Evolutionary conservation across 108 stramenopile genomes (phyloP), one percentile per base, ranked within the genome.

Genomic region (Stephanodiscus triporus): DNA sequence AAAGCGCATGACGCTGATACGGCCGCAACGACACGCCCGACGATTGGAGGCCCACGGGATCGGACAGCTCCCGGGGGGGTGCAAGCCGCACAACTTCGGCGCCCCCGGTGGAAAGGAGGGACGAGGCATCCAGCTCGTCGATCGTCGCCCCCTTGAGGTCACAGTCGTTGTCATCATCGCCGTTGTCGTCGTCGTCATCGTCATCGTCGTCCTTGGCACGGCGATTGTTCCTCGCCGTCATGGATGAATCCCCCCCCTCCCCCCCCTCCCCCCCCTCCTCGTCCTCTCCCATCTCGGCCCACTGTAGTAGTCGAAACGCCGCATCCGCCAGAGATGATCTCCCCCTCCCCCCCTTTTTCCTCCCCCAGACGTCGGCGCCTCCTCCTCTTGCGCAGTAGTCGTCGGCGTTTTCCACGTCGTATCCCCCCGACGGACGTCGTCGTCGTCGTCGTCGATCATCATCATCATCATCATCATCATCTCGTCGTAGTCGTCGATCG

Each of bases 251-350:
- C n/a, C n/a, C n/a, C n/a, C n/a, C n/a, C n/a, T n/a, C n/a, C n/a
- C n/a, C n/a, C n/a, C n/a, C n/a, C n/a, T 82, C 76, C 11, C 75
- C 65, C 30, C 61, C 58, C 20, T 83, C 70, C 49, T 89, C 53
- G 16, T 85, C 73, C 38, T 86, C 84, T 59, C 91, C 91, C 67
- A 83, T 77, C 54, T 95, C 86, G 2, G 90, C 91, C 90, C 90
- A 95, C 60, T 92, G 90, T 74, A 95, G 68, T 38, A 95, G 60
- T 19, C 30, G 79, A 86, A 90, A 91, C 26, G 91, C 94, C 9
- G 88, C 87, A 30, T 74, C 63, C 16, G 57, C 62, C 62, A 69
- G 4, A 40, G n/a, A n/a, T n/a, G n/a, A 0, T 71, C 49, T 23
- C 60, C 54, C 23, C 54, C 10, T 63, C 30, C 19, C 14, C 63